Base-by-base conservation (phyloP, 2,329 filamentous ascomycete genomes). In the Tolypocladium guangdongense region DNA sequence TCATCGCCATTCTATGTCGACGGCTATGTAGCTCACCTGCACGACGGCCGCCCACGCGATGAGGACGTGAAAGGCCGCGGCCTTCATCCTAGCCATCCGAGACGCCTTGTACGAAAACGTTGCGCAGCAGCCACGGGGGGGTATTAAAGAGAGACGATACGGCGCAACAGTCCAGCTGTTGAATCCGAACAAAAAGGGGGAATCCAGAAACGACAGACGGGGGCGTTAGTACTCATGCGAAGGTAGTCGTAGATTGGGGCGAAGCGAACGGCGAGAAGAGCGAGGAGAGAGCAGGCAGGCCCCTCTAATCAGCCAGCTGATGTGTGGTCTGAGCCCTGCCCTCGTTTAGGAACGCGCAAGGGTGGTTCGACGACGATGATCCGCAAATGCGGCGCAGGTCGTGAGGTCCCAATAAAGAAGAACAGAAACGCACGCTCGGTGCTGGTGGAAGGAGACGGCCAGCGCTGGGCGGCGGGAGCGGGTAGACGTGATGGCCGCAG, bases 61-160 rank as follows among this genome's bases (percentile, higher is more conserved):
- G 35, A 62, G 53, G 43, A 57, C 41, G 41, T 58, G 53, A 49
- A 61, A 49, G 41, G 57, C 55, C 35, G 55, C 35, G 41, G 51
- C 53, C 51, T 54, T 61, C 61, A 62, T 63, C 36, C 32, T 58
- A 35, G 52, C 51, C 35, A 50, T 49, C 30, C 22, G 38, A 14
- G 24, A 48, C 22, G 37, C 35, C 24, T 39, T 18, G 14, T 24
- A 49, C 24, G 46, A 11, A 22, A 32, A 41, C 8, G 49, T 5
- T 36, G 24, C 35, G 27, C 24, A 10, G 27, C 49, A 43, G 37
- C 20, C 20, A 46, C 52, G 22, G 4, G 11, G 7, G 20, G 33
- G 27, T 43, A 51, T 24, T 22, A 41, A 45, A 7, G 18, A 46
- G n/a, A 22, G 3, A 38, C 1, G 27, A 32, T 5, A 20, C n/a